Percentiles rank a stretch among this genome's conserved stretches.
These are phyloP conservation scores for Polyplosphaeria fusca DNA, from an alignment of 495 filamentous ascomycete species.

Conservation along the genomic window DNA sequence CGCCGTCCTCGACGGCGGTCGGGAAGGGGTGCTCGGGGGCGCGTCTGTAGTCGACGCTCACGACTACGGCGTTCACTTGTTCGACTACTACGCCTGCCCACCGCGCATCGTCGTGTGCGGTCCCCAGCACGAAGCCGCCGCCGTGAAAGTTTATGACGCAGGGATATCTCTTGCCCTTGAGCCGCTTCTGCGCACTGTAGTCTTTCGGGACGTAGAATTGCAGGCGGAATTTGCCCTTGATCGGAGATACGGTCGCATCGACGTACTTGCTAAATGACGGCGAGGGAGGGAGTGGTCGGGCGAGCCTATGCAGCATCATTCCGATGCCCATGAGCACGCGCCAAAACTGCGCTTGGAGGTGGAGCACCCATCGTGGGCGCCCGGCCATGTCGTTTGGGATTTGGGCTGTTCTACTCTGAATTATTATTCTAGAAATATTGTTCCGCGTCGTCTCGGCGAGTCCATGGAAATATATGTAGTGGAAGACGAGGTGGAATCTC, in stretches of 20 bases:
- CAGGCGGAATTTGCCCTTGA: constrained; percentile 57
- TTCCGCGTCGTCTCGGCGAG: too few relatives aligned
- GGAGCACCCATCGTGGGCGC: constrained; percentile 63
- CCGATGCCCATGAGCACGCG: constrained; percentile 73
- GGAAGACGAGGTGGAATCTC: too few relatives aligned
- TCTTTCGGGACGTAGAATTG: constrained; percentile 75
- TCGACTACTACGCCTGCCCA: constrained; percentile 42
- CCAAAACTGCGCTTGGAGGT: constrained; percentile 70
- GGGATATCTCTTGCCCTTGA: constrained; percentile 41
- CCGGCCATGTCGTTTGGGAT: too few relatives aligned
- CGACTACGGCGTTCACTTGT: constrained; percentile 42
- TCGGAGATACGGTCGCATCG: constrained; percentile 55
- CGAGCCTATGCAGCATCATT: constrained; percentile 71
- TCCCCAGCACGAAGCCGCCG: constrained; percentile 45
- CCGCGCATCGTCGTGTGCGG: constrained; percentile 43
- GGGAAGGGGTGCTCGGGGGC: constrained; percentile 47
- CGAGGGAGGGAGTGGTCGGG: constrained; percentile 61
- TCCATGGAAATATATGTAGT: too few relatives aligned
- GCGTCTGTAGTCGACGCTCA: constrained; percentile 44
- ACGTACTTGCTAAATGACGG: constrained; percentile 66
- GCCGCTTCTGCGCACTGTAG: constrained; percentile 48
- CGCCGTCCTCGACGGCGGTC: constrained; percentile 48
- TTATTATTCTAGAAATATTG: too few relatives aligned
- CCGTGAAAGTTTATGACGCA: constrained; percentile 48
- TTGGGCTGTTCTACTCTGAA: too few relatives aligned